Base-by-base conservation (phyloP, 1,139 yeast species). In the Kurtzmaniella quercitrusa region DNA sequence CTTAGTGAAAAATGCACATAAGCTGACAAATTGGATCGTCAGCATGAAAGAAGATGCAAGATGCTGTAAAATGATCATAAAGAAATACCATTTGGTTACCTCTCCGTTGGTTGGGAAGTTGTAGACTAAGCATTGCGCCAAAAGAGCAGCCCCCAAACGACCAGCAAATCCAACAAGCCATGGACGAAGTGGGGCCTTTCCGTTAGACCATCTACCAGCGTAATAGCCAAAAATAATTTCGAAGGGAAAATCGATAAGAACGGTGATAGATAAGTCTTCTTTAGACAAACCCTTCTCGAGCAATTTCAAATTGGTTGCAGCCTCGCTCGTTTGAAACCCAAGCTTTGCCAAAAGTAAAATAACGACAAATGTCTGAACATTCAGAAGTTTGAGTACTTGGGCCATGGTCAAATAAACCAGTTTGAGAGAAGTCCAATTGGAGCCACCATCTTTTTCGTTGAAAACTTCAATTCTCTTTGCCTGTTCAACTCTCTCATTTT, bases 261-360 rank as follows among this genome's bases (percentile, higher is more conserved):
- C 98, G 0, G 97, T 88, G 14, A 93, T 78, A 1, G 98, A 95
- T 38, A 93, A 71, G 60, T 93, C 98, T 61, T 93, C 98, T 57
- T 91, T 88, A 30, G 94, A 82, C 41, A 93, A 78, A 0, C 99
- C 99, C 57, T 84, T 85, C 59, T 93, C 99, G n/a, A 93, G 68
- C 20, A 94, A 70, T 58, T 91, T 93, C 54, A 93, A 74, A 56
- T 91, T 91, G 1, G 98, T 93, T 19, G 95, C 98, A 3, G 95
- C 91, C 60, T 93, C 99, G 55, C 91, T 93, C 16, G 93, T 95
- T 59, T 91, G 96, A 60, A 93, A 94, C 4, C 96, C 98, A 45
- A 93, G 74, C 59, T 93, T 93, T 33, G 96, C 84, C 14, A 88
- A 61, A 38, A 93, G 63, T 55, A 89, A 89, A 11, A 94, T 78